These are phyloP conservation scores for Fragilariopsis cylindrus DNA, from an alignment of 108 stramenopile genomes.

Conservation along the genomic window DNA sequence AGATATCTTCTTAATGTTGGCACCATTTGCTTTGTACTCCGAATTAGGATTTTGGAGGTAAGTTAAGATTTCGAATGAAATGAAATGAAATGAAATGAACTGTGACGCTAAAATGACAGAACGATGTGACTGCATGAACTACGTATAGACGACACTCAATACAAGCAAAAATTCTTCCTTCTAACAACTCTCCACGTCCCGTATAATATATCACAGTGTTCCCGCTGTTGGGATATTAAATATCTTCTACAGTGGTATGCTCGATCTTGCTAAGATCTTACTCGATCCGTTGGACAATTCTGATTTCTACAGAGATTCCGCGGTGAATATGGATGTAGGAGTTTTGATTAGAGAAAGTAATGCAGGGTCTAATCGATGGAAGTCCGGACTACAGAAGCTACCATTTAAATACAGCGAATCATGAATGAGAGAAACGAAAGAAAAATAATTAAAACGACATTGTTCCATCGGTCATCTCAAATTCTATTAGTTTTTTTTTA, in stretches of 20 bases:
- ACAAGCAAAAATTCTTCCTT: not conserved
- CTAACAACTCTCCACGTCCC: no score
- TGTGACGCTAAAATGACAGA: no score
- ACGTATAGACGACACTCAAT: no score
- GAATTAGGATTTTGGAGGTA: constrained; percentile 7
- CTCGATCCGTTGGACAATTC: constrained; percentile 56
- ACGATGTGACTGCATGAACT: no score
- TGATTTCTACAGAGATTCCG: constrained; percentile 25
- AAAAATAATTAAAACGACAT: not conserved
- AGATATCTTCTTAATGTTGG: constrained; percentile 27
- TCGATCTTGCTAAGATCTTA: constrained; percentile 55
- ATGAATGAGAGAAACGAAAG: not conserved
- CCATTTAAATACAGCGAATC: constrained; percentile 18
- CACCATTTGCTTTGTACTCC: constrained; percentile 22
- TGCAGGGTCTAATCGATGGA: constrained; percentile 39
- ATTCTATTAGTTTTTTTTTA: no score
- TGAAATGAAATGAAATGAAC: not conserved
- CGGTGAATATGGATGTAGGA: constrained; percentile 34
- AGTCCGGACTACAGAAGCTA: constrained; percentile 20
- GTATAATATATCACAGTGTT: not conserved
- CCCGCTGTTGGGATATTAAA: constrained; percentile 24
- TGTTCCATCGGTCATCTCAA: no score
- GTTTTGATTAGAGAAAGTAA: constrained; percentile 46
- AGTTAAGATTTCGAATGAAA: not conserved
- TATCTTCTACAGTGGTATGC: constrained; percentile 44